phyloP scores from a whole-genome alignment of 148 eudicot species.

The Gaultheria prostrata region DNA sequence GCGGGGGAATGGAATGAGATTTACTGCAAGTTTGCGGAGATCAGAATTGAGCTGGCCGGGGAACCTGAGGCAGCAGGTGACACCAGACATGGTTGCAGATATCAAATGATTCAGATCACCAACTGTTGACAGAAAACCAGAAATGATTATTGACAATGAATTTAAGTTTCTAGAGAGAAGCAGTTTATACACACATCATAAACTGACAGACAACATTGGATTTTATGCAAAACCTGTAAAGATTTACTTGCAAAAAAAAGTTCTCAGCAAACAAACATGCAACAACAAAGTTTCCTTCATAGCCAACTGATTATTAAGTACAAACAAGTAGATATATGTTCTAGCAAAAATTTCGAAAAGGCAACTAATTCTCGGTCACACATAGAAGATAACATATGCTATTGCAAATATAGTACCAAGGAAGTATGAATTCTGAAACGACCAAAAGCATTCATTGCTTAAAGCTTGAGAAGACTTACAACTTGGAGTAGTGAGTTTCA shows the following conservation, averaged over 20 bases:
- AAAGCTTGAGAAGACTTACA: slow-evolving; percentile 38
- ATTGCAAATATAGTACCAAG: background rate
- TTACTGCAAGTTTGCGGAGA: slow-evolving; percentile 65
- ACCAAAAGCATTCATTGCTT: background rate
- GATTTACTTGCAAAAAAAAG: background rate
- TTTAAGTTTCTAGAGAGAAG: background rate
- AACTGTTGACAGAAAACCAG: slow-evolving; percentile 30
- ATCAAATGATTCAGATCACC: slow-evolving; percentile 72
- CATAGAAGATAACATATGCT: background rate
- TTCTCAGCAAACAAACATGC: background rate
- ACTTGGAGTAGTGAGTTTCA: slow-evolving; percentile 79
- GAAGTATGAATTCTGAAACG: background rate
- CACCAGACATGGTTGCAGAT: slow-evolving; percentile 79
- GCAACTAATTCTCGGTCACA: background rate
- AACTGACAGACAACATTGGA: background rate
- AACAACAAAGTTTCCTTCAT: background rate
- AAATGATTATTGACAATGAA: background rate
- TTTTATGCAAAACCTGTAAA: background rate
- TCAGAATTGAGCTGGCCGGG: slow-evolving; percentile 78
- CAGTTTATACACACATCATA: background rate
- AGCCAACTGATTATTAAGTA: background rate
- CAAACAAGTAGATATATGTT: background rate
- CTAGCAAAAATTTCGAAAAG: background rate
- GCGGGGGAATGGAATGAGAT: slow-evolving; percentile 70
- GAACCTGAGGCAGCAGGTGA: slow-evolving; percentile 65